phyloP scores from a whole-genome alignment of 371 early-diverging fungal species.

The Apophysomyces elegans region DNA sequence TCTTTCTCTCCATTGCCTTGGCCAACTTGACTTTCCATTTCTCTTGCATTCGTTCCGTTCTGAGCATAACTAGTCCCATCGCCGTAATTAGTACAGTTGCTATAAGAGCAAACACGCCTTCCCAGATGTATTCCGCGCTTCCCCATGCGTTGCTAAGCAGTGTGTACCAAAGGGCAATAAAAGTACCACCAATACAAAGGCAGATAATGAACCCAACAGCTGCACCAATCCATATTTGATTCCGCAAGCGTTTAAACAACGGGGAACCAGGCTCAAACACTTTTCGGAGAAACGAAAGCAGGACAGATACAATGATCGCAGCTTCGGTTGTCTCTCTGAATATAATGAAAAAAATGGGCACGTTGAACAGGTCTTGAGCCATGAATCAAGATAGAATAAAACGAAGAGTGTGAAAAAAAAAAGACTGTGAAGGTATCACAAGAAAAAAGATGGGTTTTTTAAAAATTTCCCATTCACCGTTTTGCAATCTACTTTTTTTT shows the following conservation, averaged over 20 bases:
- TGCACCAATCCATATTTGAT: conserved; percentile 73
- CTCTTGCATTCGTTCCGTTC: conserved; percentile 69
- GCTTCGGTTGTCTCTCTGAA: conserved; percentile 87
- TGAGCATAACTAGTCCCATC: conserved; percentile 78
- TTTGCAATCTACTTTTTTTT: too few species aligned
- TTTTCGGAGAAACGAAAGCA: conserved; percentile 72
- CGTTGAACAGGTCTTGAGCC: conserved; percentile 62
- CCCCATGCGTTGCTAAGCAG: conserved; percentile 70
- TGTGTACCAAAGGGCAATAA: conserved; percentile 73
- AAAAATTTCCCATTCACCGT: too few species aligned
- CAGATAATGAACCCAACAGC: conserved; percentile 62
- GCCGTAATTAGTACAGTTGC: conserved; percentile 69
- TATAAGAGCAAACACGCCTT: conserved; percentile 76
- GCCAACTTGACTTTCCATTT: conserved; percentile 70
- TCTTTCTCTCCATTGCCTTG: conserved; percentile 49
- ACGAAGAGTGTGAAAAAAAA: not conserved
- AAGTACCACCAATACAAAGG: conserved; percentile 68
- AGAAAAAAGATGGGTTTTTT: conserved; percentile 16
- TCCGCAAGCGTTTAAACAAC: conserved; percentile 53
- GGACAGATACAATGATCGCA: conserved; percentile 80
- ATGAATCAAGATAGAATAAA: not conserved
- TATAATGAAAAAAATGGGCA: conserved; percentile 84
- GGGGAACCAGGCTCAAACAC: conserved; percentile 52
- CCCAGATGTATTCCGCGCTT: conserved; percentile 77
- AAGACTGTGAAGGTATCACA: conserved; percentile 9